phyloP scores from a whole-genome alignment of 306 rosid genomes.

The Prunus fruticosa region DNA sequence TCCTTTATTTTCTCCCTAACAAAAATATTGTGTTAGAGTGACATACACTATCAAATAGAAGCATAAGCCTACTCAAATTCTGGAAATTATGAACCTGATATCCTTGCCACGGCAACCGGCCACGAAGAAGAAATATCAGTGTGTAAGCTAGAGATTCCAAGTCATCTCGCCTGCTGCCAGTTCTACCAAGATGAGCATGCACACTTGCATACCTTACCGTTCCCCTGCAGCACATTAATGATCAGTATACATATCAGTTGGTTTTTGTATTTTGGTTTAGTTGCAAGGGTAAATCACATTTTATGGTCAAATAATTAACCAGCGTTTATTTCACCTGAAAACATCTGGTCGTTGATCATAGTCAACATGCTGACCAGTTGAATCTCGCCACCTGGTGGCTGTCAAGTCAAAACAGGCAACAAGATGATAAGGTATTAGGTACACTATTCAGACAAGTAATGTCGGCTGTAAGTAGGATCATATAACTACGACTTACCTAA shows the following conservation, averaged over 20 bases:
- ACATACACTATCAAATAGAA: neutral
- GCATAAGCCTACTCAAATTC: neutral
- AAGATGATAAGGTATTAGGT: slow-evolving; percentile 8
- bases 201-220: slow-evolving; percentile 90
- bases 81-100: slow-evolving; percentile 55
- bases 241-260: neutral
- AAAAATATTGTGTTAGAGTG: slow-evolving; percentile 5
- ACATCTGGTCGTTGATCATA: slow-evolving; percentile 56
- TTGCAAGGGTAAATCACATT: neutral
- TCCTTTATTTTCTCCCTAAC: slow-evolving; percentile 87
- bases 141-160: slow-evolving; percentile 94
- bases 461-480: neutral
- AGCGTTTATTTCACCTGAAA: slow-evolving; percentile 32
- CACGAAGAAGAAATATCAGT: slow-evolving; percentile 80
- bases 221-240: slow-evolving; percentile 46
- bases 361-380: slow-evolving; percentile 48
- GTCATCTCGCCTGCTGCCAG: slow-evolving; percentile 89
- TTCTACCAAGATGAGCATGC: slow-evolving; percentile 93
- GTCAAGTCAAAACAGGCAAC: neutral
- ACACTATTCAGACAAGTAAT: neutral
- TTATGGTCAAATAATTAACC: neutral
- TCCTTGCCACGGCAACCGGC: slow-evolving; percentile 93
- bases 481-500: slow-evolving; percentile 27
- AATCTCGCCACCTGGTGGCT: slow-evolving; percentile 50
- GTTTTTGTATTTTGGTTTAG: neutral